phyloP scores from a whole-genome alignment of 352 stramenopile species.

The Phytopythium boreale region DNA sequence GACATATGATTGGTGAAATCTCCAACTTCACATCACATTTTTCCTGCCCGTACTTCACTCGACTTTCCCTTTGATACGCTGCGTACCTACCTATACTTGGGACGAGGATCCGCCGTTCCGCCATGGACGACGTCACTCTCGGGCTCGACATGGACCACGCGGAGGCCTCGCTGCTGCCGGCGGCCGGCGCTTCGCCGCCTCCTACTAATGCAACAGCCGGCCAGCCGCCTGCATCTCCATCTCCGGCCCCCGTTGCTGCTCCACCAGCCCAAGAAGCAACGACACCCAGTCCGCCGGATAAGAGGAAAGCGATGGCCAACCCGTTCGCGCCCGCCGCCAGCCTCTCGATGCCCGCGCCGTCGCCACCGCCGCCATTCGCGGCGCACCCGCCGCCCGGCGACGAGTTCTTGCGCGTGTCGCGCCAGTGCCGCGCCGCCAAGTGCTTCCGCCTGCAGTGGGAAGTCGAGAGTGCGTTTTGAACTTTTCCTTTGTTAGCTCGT shows the following conservation, averaged over 20 bases:
- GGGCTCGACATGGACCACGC: slow-evolving; percentile 11
- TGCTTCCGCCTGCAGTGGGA: slow-evolving; percentile 82
- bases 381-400: slow-evolving; percentile 20
- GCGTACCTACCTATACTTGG: not conserved
- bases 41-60: not conserved
- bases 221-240: not conserved
- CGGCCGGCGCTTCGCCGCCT: not conserved
- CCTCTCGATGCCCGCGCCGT: not conserved
- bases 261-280: not conserved
- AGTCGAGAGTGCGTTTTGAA: slow-evolving; percentile 49
- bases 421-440: slow-evolving; percentile 55
- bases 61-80: not conserved
- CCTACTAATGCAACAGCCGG: not conserved
- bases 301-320: not conserved
- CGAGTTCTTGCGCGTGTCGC: slow-evolving; percentile 57
- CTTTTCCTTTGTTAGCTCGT: not conserved
- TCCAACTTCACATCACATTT: not conserved
- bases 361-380: not conserved
- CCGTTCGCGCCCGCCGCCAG: not conserved
- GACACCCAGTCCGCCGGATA: not conserved
- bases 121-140: slow-evolving; percentile 9
- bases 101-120: not conserved
- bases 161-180: slow-evolving; percentile 6
- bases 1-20: not conserved
- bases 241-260: not conserved